Base-by-base conservation (phyloP, 352 stramenopile species). In the Saprolegnia parasitica region DNA sequence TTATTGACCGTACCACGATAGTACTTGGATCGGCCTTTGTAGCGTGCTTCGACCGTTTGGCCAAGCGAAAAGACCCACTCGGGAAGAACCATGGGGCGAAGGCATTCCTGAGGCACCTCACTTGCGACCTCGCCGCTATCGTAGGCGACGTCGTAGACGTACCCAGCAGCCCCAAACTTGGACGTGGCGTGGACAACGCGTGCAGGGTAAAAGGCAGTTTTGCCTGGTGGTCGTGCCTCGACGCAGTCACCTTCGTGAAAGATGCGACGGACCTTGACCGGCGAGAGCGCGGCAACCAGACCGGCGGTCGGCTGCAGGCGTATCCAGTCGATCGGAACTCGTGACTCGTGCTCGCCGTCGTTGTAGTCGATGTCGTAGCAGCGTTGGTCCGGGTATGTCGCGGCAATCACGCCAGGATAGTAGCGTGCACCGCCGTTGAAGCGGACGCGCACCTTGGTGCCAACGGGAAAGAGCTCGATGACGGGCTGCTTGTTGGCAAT, bases 361-460 rank as follows among this genome's bases (percentile, higher is more conserved):
- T 92, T 81, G 72, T 95, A 93, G 56, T 87, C 81, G 64, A 91
- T 77, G 56, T 91, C 80, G 55, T 85, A 90, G 9, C 77, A 86
- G 20, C 82, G 81, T 52, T 90, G 47, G 54, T 60, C 76, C 0
- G 62, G 23, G 8, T 66, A 71, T 68, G 70, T 76, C 0, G 73
- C 67, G 10, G 73, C 68, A 11, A 92, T 86, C 4, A 74, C 74
- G 0, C 81, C 80, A 18, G 75, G 50, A 35, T 86, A 87, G 54
- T 76, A 89, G 42, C 63, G 16, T 3, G 20, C 47, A 23, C 63
- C 63, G 29, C 63, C 63, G 26, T 70, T 70, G 63, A 70, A 70
- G 16, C 63, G 49, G 46, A 52, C 54, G n/a, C 55, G 54, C 15
- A 70, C 63, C 29, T 70, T 61, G n/a, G 63, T 61, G 11, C 63